Evolutionary conservation across 495 filamentous ascomycete species (phyloP), one percentile per base, ranked within the genome.

Genomic region (Tuber indicum): DNA sequence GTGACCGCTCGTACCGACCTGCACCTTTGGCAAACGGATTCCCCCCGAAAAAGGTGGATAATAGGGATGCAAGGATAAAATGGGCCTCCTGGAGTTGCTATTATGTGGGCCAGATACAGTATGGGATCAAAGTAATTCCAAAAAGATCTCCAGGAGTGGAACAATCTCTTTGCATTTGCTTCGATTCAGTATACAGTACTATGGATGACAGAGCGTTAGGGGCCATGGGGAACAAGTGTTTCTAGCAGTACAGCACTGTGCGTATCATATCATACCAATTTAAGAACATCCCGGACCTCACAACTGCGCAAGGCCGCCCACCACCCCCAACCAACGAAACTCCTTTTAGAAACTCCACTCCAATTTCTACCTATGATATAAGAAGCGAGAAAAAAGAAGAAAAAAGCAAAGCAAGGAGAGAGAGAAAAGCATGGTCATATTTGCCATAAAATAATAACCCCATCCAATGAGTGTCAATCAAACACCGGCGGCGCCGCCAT

Each of bases 401-500:
- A 19, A 23, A 49, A 49, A 49, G 14, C 47, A 49, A 49, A 49
- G 47, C 17, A 46, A 46, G 45, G 45, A 47, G 45, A 47, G 16
- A 47, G 17, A 7, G 26, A 36, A 66, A 12, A 62, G n/a, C 12
- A 23, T 21, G 10, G 14, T 32, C 26, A 36, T 26, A 66, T 36
- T 26, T 36, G 32, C 26, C 14, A 36, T 36, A 19, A 36, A 66
- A 66, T 17, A 32, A 36, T 66, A 36, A 36, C 26, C 26, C 14
- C 12, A 5, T 36, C 58, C 58, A 66, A 14, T 19, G 32, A 36
- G 17, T 12, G 1, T 36, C n/a, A 66, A 32, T 66, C 36, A 66
- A 66, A 66, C 26, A 76, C 71, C 44, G 78, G 78, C n/a, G 78
- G 78, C 26, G 66, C 46, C 69, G 81, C 86, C 94, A 99, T 97